Percentiles rank a stretch among this genome's conserved stretches.
These are phyloP conservation scores for Ammopiptanthus mongolicus DNA, from an alignment of 306 rosid species.

Conservation along the genomic window DNA sequence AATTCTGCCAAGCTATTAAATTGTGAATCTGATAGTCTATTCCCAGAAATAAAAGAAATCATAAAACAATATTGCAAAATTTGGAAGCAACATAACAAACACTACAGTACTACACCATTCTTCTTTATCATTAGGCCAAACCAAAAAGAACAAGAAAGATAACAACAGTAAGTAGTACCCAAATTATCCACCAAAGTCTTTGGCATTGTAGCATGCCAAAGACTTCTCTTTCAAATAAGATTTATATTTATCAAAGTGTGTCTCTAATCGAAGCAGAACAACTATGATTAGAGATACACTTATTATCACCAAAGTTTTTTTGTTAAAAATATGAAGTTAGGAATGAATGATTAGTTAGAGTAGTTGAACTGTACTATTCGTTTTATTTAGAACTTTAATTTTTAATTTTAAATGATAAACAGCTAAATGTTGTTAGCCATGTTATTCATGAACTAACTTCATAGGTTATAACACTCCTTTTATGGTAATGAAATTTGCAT, in stretches of 20 bases:
- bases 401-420: too few species aligned
- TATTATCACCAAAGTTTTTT: too few species aligned
- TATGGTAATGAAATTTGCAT: neutral
- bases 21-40: too few species aligned
- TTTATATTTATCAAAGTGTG: neutral
- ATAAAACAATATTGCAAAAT: neutral
- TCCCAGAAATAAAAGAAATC: neutral
- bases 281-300: neutral
- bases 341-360: too few species aligned
- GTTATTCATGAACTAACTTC: too few species aligned
- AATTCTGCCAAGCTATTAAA: too few species aligned
- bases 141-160: neutral
- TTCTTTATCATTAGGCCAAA: neutral
- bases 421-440: too few species aligned
- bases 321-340: too few species aligned
- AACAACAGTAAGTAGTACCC: neutral
- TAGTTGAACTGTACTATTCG: too few species aligned
- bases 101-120: neutral
- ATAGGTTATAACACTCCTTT: too few species aligned
- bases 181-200: neutral
- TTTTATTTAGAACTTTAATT: too few species aligned
- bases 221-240: neutral
- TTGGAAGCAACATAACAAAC: neutral
- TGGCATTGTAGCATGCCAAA: neutral
- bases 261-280: neutral